Percentiles rank a stretch among this genome's conserved stretches.
These are phyloP conservation scores for Sporothrix variecibatus DNA, from an alignment of 2,329 filamentous ascomycete species.

Conservation along the genomic window DNA sequence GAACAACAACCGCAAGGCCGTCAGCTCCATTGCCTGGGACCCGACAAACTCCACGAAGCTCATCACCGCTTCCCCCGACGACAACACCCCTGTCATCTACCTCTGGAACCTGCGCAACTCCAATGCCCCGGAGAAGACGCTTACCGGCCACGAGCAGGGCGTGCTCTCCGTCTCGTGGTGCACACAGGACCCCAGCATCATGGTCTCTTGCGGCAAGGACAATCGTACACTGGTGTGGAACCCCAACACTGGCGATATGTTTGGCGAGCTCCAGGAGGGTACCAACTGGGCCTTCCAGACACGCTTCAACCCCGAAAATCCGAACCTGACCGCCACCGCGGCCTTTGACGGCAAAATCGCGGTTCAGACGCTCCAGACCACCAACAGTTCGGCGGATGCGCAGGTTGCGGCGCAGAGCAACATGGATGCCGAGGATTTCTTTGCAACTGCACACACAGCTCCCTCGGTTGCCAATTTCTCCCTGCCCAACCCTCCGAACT, in stretches of 20 bases:
- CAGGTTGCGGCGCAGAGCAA: slow-evolving; percentile 67
- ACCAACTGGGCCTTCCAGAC: slow-evolving; percentile 99
- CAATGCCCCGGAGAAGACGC: slow-evolving; percentile 84
- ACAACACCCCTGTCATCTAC: slow-evolving; percentile 82
- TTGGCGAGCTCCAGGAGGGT: slow-evolving; percentile 92
- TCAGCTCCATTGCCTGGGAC: slow-evolving; percentile 96
- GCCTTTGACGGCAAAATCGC: slow-evolving; percentile 97
- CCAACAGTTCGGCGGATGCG: slow-evolving; percentile 69
- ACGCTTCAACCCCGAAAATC: slow-evolving; percentile 90
- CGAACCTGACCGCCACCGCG: slow-evolving; percentile 87
- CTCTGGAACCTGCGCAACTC: slow-evolving; percentile 97
- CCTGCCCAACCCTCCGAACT: slow-evolving; percentile 80
- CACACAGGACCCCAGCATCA: slow-evolving; percentile 79
- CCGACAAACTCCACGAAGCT: slow-evolving; percentile 93
- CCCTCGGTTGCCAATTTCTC: slow-evolving; percentile 90
- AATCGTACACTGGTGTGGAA: slow-evolving; percentile 97
- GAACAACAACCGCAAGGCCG: slow-evolving; percentile 91
- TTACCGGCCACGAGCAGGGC: slow-evolving; percentile 92
- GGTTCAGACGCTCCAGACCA: slow-evolving; percentile 91
- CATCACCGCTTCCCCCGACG: slow-evolving; percentile 86
- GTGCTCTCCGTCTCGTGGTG: slow-evolving; percentile 96
- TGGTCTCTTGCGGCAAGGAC: slow-evolving; percentile 94
- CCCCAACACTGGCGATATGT: slow-evolving; percentile 81
- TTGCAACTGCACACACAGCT: slow-evolving; percentile 87
- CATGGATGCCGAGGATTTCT: slow-evolving; percentile 92